A percentile compares a stretch with the other conserved stretches of the same genome.
Conservation (phyloP, 352 stramenopile species). For the Globisporangium middletonii region DNA sequence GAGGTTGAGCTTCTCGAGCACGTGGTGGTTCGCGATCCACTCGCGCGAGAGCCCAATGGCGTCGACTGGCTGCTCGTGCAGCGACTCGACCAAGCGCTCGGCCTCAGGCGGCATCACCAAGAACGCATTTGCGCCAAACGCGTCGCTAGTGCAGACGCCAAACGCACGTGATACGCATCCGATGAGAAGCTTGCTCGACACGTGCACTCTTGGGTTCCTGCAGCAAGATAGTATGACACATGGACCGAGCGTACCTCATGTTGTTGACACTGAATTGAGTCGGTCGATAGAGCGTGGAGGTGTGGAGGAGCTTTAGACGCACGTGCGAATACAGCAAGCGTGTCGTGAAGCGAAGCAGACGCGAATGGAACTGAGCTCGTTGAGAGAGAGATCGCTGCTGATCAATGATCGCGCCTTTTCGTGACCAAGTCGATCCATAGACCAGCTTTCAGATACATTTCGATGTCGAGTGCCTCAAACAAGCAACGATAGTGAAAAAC, state of each 20-base stretch:
- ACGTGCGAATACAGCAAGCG: no score
- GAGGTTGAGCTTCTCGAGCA: slow-evolving; percentile 91
- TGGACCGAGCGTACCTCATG: not conserved
- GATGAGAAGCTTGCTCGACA: not conserved
- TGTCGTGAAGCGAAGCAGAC: no score
- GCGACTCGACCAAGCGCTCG: slow-evolving; percentile 77
- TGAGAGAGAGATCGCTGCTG: no score
- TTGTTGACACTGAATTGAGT: not conserved
- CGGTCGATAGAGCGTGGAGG: not conserved
- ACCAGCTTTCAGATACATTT: no score
- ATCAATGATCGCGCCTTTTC: no score
- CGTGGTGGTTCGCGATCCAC: slow-evolving; percentile 88
- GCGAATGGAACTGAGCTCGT: no score
- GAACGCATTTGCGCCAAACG: slow-evolving; percentile 20
- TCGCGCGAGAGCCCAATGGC: slow-evolving; percentile 43
- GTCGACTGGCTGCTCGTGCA: slow-evolving; percentile 54
- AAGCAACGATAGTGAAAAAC: no score
- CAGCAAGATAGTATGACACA: not conserved
- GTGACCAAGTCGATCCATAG: no score
- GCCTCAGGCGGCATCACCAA: slow-evolving; percentile 76
- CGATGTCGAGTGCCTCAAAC: no score
- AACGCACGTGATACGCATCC: not conserved
- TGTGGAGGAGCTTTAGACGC: no score
- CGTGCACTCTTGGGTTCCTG: not conserved
- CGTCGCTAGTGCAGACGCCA: not conserved